phyloP scores from a whole-genome alignment of 352 stramenopile genomes.

The Pythium aphanidermatum region DNA sequence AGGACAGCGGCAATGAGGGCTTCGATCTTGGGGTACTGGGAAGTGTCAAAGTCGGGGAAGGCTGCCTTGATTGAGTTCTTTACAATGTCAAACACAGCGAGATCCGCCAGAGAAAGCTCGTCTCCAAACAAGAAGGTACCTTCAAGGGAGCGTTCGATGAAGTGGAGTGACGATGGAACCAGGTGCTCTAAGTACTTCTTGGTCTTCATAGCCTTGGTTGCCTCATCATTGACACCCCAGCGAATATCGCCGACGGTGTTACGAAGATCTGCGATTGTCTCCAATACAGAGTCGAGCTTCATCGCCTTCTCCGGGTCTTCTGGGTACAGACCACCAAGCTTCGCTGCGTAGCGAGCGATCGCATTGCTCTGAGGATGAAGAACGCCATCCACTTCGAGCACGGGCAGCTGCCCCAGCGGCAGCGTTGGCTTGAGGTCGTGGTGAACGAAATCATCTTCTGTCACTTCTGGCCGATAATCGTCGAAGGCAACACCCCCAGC shows the following conservation, averaged over 20 bases:
- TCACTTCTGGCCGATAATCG: not conserved
- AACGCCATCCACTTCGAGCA: conserved; percentile 34
- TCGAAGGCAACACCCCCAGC: conserved; percentile 37
- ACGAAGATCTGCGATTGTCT: conserved; percentile 21
- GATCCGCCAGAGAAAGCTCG: conserved; percentile 27
- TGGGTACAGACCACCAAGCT: conserved; percentile 32
- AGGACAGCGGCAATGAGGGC: conserved; percentile 25
- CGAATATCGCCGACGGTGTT: conserved; percentile 20
- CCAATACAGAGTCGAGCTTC: conserved; percentile 26
- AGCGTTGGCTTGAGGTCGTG: conserved; percentile 19
- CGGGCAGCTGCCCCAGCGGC: conserved; percentile 32
- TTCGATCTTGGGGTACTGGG: conserved; percentile 28
- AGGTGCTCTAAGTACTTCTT: conserved; percentile 16
- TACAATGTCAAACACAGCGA: conserved; percentile 35
- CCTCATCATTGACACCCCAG: conserved; percentile 22
- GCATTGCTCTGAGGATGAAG: conserved; percentile 38
- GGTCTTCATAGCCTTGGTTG: conserved; percentile 27
- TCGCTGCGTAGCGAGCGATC: conserved; percentile 40
- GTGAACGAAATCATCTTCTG: not conserved
- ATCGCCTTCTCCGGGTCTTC: conserved; percentile 23
- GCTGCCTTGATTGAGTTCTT: conserved; percentile 25
- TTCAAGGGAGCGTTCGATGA: conserved; percentile 20
- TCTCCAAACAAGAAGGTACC: conserved; percentile 35
- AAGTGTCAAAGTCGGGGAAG: conserved; percentile 13
- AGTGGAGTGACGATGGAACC: conserved; percentile 21